Percentiles rank a stretch among this genome's conserved stretches.
phyloP scores from a whole-genome alignment of 805 yeast species.

The Tetrapisispora arboricola region DNA sequence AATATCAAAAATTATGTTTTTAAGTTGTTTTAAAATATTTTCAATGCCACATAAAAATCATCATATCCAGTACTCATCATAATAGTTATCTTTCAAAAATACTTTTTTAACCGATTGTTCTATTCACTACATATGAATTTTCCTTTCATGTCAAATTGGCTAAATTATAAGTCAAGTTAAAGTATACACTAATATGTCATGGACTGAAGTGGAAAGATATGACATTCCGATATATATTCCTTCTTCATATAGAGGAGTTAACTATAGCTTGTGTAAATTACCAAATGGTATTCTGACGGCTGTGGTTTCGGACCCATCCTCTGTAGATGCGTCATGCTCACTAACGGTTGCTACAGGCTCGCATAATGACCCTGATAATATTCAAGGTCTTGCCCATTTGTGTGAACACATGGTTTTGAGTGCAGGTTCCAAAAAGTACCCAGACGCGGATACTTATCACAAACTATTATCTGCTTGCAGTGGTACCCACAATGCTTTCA shows the following conservation, averaged over 20 bases:
- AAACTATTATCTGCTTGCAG: slow-evolving; percentile 37
- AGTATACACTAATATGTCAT: slow-evolving; percentile 10
- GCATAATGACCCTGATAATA: slow-evolving; percentile 56
- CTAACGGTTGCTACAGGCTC: slow-evolving; percentile 75
- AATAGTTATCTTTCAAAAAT: no score
- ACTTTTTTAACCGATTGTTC: no score
- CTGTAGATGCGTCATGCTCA: slow-evolving; percentile 56
- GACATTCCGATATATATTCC: slow-evolving; percentile 29
- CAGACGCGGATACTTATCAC: slow-evolving; percentile 38
- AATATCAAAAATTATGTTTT: no score
- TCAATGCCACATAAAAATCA: no score
- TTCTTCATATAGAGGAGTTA: slow-evolving; percentile 28
- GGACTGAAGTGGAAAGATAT: slow-evolving; percentile 12
- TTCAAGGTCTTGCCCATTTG: slow-evolving; percentile 81
- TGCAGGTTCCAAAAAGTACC: slow-evolving; percentile 46
- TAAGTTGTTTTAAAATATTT: no score
- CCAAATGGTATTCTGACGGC: slow-evolving; percentile 62
- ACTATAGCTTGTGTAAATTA: slow-evolving; percentile 39
- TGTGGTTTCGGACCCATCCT: slow-evolving; percentile 65
- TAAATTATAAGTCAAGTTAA: no score
- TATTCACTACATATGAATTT: no score
- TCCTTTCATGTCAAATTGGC: no score
- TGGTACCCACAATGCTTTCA: slow-evolving; percentile 57
- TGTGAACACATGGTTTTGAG: slow-evolving; percentile 64
- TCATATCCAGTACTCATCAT: no score